Evolutionary conservation across 495 filamentous ascomycete genomes (phyloP).

Genomic region (Podospora didyma): DNA sequence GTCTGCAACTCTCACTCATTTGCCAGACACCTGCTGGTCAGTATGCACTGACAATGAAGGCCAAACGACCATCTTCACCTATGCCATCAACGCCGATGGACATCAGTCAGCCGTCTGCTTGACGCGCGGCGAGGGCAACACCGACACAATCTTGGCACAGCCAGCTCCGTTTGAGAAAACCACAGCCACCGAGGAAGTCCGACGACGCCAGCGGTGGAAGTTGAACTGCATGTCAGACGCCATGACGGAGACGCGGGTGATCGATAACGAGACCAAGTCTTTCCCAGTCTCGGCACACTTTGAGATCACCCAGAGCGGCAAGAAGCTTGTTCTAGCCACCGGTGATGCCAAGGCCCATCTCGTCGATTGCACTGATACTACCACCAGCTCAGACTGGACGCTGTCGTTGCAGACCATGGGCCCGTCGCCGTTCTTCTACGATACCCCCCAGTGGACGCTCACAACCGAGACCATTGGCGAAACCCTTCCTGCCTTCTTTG

Average conservation of each 20-base stretch:
- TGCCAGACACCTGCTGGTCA: neutral
- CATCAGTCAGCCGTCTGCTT: neutral
- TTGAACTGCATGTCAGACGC: neutral
- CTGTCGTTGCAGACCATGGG: neutral
- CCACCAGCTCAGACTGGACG: neutral
- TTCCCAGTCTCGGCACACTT: neutral
- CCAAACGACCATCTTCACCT: neutral
- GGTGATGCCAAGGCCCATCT: neutral
- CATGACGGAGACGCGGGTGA: neutral
- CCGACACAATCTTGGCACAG: neutral
- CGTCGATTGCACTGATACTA: neutral
- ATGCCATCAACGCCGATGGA: neutral
- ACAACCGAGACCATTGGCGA: neutral
- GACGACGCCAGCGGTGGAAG: neutral
- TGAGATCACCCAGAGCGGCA: neutral
- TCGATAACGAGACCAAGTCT: neutral
- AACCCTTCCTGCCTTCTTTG: neutral
- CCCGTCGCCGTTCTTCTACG: neutral
- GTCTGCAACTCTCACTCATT: neutral
- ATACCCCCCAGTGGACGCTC: neutral
- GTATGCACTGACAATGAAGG: neutral
- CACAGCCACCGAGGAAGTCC: neutral
- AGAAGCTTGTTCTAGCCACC: neutral
- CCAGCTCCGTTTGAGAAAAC: neutral
- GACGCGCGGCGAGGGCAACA: neutral